These are phyloP conservation scores for Phytophthora europaea DNA, from an alignment of 352 stramenopile genomes.

Conservation along the genomic window DNA sequence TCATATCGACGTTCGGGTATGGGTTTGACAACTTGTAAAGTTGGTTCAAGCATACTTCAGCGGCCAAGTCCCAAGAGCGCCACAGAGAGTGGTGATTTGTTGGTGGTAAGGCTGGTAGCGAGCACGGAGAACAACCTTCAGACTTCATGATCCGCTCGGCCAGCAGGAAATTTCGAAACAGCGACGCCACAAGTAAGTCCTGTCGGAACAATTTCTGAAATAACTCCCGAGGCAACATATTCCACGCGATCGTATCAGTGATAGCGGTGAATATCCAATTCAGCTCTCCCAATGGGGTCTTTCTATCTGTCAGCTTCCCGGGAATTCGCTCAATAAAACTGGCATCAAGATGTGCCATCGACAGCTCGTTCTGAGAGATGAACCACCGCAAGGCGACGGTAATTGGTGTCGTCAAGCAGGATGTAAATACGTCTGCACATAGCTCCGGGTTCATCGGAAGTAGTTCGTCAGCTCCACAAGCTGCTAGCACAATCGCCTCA, in stretches of 20 bases:
- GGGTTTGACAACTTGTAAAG: slow-evolving; percentile 91
- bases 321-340: slow-evolving; percentile 91
- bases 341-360: slow-evolving; percentile 88
- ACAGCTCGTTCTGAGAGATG: slow-evolving; percentile 93
- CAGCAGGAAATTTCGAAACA: slow-evolving; percentile 99
- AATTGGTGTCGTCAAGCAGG: slow-evolving; percentile 99
- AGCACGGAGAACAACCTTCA: slow-evolving; percentile 87
- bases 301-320: slow-evolving; percentile 95
- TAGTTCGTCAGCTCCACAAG: slow-evolving; percentile 94
- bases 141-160: slow-evolving; percentile 98
- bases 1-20: slow-evolving; percentile 72
- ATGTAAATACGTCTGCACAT: slow-evolving; percentile 99
- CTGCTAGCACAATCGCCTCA: slow-evolving; percentile 98
- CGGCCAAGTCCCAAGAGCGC: slow-evolving; percentile 98
- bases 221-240: slow-evolving; percentile 95
- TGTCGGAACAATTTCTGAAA: slow-evolving; percentile 99
- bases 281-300: slow-evolving; percentile 96
- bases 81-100: slow-evolving; percentile 98
- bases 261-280: slow-evolving; percentile 99
- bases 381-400: slow-evolving; percentile 99
- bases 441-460: slow-evolving; percentile 98
- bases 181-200: slow-evolving; percentile 97
- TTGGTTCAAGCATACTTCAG: slow-evolving; percentile 97
- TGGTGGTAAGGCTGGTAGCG: slow-evolving; percentile 94
- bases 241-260: slow-evolving; percentile 99